Base-by-base conservation (phyloP, 805 yeast genomes). In the Kodamaea neixiangensis region DNA sequence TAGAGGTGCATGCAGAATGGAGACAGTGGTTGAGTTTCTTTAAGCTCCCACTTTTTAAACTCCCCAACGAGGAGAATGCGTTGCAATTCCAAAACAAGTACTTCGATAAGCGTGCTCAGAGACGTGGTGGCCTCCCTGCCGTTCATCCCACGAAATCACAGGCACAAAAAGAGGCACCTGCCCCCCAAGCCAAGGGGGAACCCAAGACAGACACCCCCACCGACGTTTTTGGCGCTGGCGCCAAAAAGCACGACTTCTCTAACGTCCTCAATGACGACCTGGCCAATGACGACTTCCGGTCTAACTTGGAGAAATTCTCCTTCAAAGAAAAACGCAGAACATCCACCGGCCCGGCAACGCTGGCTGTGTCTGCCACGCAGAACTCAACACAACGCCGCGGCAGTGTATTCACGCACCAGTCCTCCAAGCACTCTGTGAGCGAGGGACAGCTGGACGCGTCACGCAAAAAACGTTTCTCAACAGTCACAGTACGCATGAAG, bases 11-110 rank as follows among this genome's bases (percentile, higher is more conserved):
- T 46, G 57, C 69, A 1, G 41, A 33, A 7, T 78, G 81, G 80
- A 69, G 84, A 55, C 65, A 60, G 7, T 50, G 63, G 46, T 45
- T 78, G 20, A 61, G 67, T 47, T 65, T 62, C 58, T 53, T 69
- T 15, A 60, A 59, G 15, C 58, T 81, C 34, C 86, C 86, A 2
- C 60, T 79, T 19, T 80, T 72, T 58, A 55, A 58, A 19, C 62
- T 81, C 21, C 83, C 85, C 1, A 64, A 68, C 2, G 73, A 69
- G 14, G 64, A 60, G 14, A 70, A 66, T 46, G 60, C 67, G 9
- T 51, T 57, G 15, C 54, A 57, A 44, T 57, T 64, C 51, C 65
- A 60, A 37, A 42, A 44, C 13, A 44, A 52, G 11, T 57, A 53
- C 34, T 39, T 62, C 44, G 51, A 54, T 40, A 47, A 46, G 33